These are phyloP conservation scores for Tulasnella sp. DNA, from an alignment of 768 basidiomycete genomes.

Conservation along the genomic window DNA sequence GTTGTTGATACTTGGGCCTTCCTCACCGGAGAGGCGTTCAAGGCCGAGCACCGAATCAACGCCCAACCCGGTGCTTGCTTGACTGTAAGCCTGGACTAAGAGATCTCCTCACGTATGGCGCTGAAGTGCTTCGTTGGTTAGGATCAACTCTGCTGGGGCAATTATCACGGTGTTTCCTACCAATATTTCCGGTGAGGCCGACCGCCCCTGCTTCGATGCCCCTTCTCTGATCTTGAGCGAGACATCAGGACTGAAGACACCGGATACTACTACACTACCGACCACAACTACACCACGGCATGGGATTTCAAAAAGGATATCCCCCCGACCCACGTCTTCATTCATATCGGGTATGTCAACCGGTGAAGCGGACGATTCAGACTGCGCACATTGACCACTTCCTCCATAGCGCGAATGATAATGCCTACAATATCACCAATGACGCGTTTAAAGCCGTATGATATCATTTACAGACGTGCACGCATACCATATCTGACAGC, in stretches of 20 bases:
- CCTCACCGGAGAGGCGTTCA: slow-evolving; percentile 43
- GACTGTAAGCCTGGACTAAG: slow-evolving; percentile 29
- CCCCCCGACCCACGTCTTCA: slow-evolving; percentile 47
- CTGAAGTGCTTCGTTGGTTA: not conserved
- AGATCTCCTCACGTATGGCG: not conserved
- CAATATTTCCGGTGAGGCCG: slow-evolving; percentile 37
- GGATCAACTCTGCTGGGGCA: slow-evolving; percentile 27
- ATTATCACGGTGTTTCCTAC: slow-evolving; percentile 31
- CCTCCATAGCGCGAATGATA: slow-evolving; percentile 48
- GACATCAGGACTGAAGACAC: slow-evolving; percentile 46
- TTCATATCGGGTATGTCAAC: slow-evolving; percentile 45
- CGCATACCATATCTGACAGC: not conserved
- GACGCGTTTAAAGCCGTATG: slow-evolving; percentile 31
- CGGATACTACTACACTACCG: slow-evolving; percentile 44
- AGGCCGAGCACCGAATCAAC: slow-evolving; percentile 44
- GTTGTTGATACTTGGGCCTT: slow-evolving; percentile 54
- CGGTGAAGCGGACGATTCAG: too few species aligned
- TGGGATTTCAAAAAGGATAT: slow-evolving; percentile 48
- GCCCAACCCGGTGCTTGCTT: slow-evolving; percentile 51
- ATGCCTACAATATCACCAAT: slow-evolving; percentile 44
- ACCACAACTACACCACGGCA: slow-evolving; percentile 54
- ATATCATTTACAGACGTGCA: not conserved
- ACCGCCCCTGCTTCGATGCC: not conserved
- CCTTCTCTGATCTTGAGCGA: not conserved
- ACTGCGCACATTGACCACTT: too few species aligned